Evolutionary conservation across 1,139 yeast genomes (phyloP).

Genomic region (Taphrina sp.): DNA sequence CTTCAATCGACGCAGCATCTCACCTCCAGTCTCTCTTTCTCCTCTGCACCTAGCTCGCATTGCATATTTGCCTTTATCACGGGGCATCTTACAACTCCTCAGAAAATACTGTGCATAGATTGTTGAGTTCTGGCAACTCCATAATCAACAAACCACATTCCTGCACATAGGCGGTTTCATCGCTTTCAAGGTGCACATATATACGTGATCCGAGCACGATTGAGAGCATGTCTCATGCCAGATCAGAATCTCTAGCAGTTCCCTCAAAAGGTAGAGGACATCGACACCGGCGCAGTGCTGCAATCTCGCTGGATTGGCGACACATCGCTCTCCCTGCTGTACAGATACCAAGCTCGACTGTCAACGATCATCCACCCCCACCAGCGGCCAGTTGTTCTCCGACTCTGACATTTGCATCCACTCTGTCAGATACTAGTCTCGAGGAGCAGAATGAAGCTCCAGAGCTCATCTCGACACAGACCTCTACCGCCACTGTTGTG

Average conservation of each 20-base stretch:
- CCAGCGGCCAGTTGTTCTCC: constrained; percentile 8
- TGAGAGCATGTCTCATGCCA: constrained; percentile 2
- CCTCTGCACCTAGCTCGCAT: no score
- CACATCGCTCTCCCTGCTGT: constrained; percentile 22
- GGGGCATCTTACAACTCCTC: no score
- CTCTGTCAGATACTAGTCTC: constrained; percentile 24
- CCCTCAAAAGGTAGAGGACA: constrained; percentile 23
- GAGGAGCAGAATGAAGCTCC: neutral
- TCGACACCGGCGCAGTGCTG: constrained; percentile 29
- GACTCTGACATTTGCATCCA: constrained; percentile 17
- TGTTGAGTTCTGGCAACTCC: no score
- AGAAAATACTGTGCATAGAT: no score
- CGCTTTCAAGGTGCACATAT: no score
- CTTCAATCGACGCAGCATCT: no score
- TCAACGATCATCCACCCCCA: neutral
- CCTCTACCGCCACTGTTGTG: neutral
- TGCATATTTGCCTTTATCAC: no score
- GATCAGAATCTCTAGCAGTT: constrained; percentile 11
- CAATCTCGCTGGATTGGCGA: constrained; percentile 29
- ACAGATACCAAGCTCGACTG: constrained; percentile 2
- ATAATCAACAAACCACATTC: no score
- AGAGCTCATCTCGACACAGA: neutral
- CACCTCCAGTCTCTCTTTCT: no score
- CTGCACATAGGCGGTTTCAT: no score
- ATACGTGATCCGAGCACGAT: no score